A percentile compares a stretch with the other conserved stretches of the same genome.
Evolutionary conservation across 2,329 filamentous ascomycete species (phyloP).

Genomic region (Aspergillus brasiliensis): DNA sequence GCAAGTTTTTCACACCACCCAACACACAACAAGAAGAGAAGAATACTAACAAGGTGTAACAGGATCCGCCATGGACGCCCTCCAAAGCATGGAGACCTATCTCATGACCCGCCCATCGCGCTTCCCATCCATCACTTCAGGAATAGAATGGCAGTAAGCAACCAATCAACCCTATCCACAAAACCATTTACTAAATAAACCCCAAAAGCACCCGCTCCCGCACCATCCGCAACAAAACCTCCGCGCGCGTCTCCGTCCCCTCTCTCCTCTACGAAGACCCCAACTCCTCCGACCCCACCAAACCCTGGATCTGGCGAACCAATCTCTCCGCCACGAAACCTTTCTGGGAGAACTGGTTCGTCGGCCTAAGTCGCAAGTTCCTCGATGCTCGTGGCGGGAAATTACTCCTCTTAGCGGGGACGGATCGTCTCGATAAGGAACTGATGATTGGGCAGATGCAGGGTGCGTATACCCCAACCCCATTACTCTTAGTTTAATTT

Average conservation of each 20-base stretch:
- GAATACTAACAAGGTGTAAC: background rate
- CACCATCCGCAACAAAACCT: slow-evolving; percentile 78
- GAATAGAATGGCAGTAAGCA: slow-evolving; percentile 82
- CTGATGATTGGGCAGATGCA: slow-evolving; percentile 97
- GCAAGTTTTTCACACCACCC: background rate
- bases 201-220: slow-evolving; percentile 67
- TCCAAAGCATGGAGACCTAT: slow-evolving; percentile 93
- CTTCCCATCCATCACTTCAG: slow-evolving; percentile 76
- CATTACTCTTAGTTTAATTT: background rate
- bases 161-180: background rate
- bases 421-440: slow-evolving; percentile 86
- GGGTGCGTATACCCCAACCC: slow-evolving; percentile 54
- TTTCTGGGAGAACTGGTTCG: slow-evolving; percentile 95
- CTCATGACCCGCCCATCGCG: slow-evolving; percentile 76
- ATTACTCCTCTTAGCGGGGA: slow-evolving; percentile 80
- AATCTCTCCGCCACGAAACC: slow-evolving; percentile 79
- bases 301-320: slow-evolving; percentile 81
- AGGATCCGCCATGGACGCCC: slow-evolving; percentile 88
- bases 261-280: slow-evolving; percentile 64
- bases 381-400: slow-evolving; percentile 80
- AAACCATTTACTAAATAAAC: slow-evolving; percentile 2
- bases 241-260: slow-evolving; percentile 86
- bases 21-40: background rate
- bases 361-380: slow-evolving; percentile 85
- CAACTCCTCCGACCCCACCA: slow-evolving; percentile 36